Evolutionary conservation across 129 eudicot genomes (phyloP).

Genomic region (Sambucus nigra): DNA sequence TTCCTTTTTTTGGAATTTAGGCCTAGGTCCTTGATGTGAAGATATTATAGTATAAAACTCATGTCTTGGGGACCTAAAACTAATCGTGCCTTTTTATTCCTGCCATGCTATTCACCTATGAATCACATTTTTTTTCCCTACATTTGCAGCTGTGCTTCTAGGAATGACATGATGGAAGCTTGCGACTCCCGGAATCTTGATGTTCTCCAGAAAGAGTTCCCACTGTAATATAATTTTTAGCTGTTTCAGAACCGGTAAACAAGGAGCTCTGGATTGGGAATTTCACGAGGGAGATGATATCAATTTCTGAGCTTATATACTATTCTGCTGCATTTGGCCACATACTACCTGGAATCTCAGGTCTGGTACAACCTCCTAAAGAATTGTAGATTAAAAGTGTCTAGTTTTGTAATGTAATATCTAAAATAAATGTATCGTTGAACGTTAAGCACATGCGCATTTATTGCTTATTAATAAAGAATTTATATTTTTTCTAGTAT

Average conservation of each 20-base stretch:
- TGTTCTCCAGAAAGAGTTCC: slow-evolving; percentile 89
- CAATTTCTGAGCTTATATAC: neutral
- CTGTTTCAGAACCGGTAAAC: neutral
- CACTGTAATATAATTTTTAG: slow-evolving; percentile 23
- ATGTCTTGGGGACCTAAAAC: too few relatives aligned
- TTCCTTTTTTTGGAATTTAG: too few relatives aligned
- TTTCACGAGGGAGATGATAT: neutral
- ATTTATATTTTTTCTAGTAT: too few relatives aligned
- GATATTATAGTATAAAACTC: too few relatives aligned
- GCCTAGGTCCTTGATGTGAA: too few relatives aligned
- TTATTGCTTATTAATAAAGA: too few relatives aligned
- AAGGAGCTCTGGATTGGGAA: neutral
- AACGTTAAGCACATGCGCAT: too few relatives aligned
- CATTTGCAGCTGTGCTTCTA: slow-evolving; percentile 70
- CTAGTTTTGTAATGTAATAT: neutral
- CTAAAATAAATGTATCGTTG: neutral
- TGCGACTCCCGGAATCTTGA: slow-evolving; percentile 89
- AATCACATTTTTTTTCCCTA: slow-evolving; percentile 4
- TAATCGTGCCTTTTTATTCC: too few relatives aligned
- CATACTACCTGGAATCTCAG: neutral
- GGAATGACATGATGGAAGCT: slow-evolving; percentile 85
- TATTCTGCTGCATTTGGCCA: neutral
- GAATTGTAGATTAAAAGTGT: too few relatives aligned
- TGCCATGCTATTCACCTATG: neutral
- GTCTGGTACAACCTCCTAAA: neutral